phyloP scores from a whole-genome alignment of 169 alveolate species.

The Amoebophrya sp. region DNA sequence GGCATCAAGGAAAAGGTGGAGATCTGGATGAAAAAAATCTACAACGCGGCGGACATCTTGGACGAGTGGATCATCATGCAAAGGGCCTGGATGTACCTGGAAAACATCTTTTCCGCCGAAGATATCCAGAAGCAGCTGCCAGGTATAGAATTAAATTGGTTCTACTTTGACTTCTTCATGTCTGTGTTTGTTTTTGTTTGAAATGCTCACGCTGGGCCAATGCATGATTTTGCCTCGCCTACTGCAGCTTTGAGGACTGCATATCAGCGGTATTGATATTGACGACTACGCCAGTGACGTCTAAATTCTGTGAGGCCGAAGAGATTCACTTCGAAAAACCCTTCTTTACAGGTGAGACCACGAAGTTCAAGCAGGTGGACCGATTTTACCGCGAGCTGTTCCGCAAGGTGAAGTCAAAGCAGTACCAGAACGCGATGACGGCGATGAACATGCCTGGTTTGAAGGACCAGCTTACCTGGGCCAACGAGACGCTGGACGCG shows the following conservation, averaged over 20 bases:
- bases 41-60: conserved; percentile 70
- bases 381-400: conserved; percentile 78
- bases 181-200: no score
- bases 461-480: conserved; percentile 38
- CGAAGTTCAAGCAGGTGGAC: conserved; percentile 78
- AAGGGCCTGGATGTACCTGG: conserved; percentile 58
- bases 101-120: conserved; percentile 78
- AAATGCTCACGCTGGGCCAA: no score
- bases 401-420: conserved; percentile 59
- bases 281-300: no score
- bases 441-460: conserved; percentile 40
- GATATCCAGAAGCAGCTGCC: conserved; percentile 82
- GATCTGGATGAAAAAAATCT: conserved; percentile 78
- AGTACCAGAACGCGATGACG: conserved; percentile 38
- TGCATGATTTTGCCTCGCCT: no score
- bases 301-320: no score
- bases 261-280: no score
- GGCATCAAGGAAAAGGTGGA: conserved; percentile 76
- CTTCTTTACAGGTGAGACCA: conserved; percentile 61
- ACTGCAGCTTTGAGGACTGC: no score
- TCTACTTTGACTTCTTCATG: no score
- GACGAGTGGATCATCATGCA: conserved; percentile 79
- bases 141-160: conserved; percentile 31
- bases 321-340: no score
- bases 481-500: conserved; percentile 72